phyloP scores from a whole-genome alignment of 306 rosid species.

The Crataegus laevigata region DNA sequence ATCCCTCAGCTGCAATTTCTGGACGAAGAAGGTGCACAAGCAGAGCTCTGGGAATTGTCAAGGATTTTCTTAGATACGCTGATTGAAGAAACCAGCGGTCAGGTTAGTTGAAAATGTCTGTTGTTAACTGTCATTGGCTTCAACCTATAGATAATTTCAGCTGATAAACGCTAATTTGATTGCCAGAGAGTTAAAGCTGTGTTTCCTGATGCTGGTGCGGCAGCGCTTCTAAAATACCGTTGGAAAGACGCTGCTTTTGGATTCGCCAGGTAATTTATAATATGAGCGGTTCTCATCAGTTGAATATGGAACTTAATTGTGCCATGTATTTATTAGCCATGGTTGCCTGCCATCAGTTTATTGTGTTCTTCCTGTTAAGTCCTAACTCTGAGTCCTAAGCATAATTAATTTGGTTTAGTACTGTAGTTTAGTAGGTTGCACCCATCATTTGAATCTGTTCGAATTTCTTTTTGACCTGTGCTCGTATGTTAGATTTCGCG shows the following conservation, averaged over 20 bases:
- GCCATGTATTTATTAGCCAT: too few relatives aligned
- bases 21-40: slow-evolving; percentile 96
- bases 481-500: too few relatives aligned
- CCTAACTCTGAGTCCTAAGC: too few relatives aligned
- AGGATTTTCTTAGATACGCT: slow-evolving; percentile 74
- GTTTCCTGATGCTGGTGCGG: slow-evolving; percentile 98
- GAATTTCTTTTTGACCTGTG: neutral
- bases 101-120: slow-evolving; percentile 33
- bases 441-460: neutral
- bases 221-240: slow-evolving; percentile 76
- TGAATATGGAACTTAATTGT: too few relatives aligned
- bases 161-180: slow-evolving; percentile 32
- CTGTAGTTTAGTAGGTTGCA: neutral
- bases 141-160: neutral
- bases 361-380: too few relatives aligned
- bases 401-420: neutral
- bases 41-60: slow-evolving; percentile 92
- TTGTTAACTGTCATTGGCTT: neutral
- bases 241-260: slow-evolving; percentile 84
- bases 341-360: too few relatives aligned
- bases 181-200: slow-evolving; percentile 80
- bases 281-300: neutral
- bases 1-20: slow-evolving; percentile 93
- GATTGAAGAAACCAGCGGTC: slow-evolving; percentile 48
- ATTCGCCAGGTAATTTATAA: slow-evolving; percentile 65